Base-by-base conservation (phyloP, 768 basidiomycete species). In the Mycena filopes region DNA sequence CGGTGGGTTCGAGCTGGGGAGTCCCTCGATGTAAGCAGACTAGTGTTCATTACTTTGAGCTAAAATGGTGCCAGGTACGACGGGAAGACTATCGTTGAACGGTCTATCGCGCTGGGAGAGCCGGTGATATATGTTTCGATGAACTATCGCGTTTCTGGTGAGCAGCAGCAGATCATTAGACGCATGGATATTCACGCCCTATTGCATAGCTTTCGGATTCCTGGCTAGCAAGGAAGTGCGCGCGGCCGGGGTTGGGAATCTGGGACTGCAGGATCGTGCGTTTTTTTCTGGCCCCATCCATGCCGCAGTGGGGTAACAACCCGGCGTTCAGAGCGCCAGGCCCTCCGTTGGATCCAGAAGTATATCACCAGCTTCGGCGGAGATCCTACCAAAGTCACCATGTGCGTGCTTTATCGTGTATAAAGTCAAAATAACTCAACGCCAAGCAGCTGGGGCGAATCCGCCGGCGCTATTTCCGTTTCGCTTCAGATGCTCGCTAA, bases 241-340 rank as follows among this genome's bases (percentile, higher is more conserved):
- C 50, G 79, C 75, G 5, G 86, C 82, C 4, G 83, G 83, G 2
- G 77, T 86, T 10, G 86, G 84, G 1, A 92, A 91, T 71, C 78
- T 90, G 23, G 90, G 90, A n/a, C 76, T 92, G 25, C 84, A 84
- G 60, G 89, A 91, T 76, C 87, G 87, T 87, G 69, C 73, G 85
- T 77, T 12, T 33, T 36, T 9, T 43, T 53, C 12, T 33, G 7
- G 11, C 38, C 38, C 18, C 15, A 20, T 23, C 47, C 50, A 29
- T 29, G 16, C 15, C 49, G 25, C 18, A 2, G 18, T 43, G 16
- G 38, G 20, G 16, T 11, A 36, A 16, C 31, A 23, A 36, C 45
- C 18, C 29, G 26, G n/a, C 18, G 4, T 47, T 33, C 53, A 90
- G 85, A 87, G 71, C 81, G 86, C 26, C 75, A 84, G 36, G 89